Evolutionary conservation across 495 filamentous ascomycete genomes (phyloP).

Genomic region (Xylaria longipes): DNA sequence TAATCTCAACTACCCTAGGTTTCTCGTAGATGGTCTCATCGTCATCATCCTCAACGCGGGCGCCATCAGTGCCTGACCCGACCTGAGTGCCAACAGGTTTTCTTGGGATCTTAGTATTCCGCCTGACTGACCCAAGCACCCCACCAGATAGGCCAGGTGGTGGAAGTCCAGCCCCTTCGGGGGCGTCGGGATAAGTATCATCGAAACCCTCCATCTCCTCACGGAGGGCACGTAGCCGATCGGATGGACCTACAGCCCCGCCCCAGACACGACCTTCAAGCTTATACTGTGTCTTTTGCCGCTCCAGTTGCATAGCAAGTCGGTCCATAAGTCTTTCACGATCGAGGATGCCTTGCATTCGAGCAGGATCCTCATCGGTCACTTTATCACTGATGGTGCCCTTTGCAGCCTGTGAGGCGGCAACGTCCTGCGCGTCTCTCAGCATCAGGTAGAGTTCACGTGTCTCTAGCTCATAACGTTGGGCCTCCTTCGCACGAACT

Average conservation of each 20-base stretch:
- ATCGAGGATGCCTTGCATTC: conserved; percentile 92
- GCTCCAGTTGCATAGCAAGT: conserved; percentile 90
- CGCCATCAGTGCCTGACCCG: conserved; percentile 50
- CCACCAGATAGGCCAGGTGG: conserved; percentile 51
- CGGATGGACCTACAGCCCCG: conserved; percentile 80
- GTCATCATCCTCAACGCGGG: conserved; percentile 47
- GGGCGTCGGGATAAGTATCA: conserved; percentile 44
- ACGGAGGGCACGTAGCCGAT: conserved; percentile 87
- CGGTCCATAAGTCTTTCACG: conserved; percentile 89
- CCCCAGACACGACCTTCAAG: conserved; percentile 95
- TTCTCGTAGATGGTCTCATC: conserved; percentile 66
- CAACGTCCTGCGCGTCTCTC: conserved; percentile 94
- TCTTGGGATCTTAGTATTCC: conserved; percentile 63
- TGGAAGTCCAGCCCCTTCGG: conserved; percentile 41
- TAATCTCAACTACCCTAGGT: conserved; percentile 70
- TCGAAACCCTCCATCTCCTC: conserved; percentile 86
- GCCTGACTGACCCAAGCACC: conserved; percentile 69
- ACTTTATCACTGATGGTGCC: conserved; percentile 59
- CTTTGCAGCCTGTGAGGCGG: conserved; percentile 84
- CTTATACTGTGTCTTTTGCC: conserved; percentile 98
- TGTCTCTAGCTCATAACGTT: conserved; percentile 94
- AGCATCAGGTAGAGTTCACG: conserved; percentile 98
- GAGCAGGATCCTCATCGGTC: conserved; percentile 68
- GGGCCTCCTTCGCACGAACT: conserved; percentile 87
- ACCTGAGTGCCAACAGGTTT: conserved; percentile 56